Evolutionary conservation across 108 stramenopile genomes (phyloP), one percentile per base, ranked within the genome.

Genomic region (Skeletonema costatum): DNA sequence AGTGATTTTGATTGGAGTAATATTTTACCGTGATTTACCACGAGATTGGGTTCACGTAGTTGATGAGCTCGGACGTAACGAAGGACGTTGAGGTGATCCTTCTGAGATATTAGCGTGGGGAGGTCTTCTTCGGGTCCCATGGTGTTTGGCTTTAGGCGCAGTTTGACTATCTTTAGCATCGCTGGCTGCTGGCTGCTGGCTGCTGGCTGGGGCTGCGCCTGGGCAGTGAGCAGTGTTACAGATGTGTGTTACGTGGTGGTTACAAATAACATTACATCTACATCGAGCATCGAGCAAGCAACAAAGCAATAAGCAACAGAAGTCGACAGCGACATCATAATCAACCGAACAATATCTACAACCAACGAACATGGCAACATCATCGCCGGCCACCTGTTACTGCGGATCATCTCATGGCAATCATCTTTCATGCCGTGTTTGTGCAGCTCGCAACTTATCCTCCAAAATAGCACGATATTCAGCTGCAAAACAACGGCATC

Each of bases 121-220:
- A 93, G 75, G 77, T 91, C 90, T 29, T 87, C 90, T 42, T 87
- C 89, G 50, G 92, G 90, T 32, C 87, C 89, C 84, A 87, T 87
- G 81, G 77, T 91, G 17, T 16, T 64, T 7, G 25, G 25, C 25
- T 25, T 25, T 25, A 0, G 25, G 25, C 25, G 25, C 25, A 25
- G 25, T 25, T 25, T 25, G 25, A 25, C 25, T 25, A 25, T 25
- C 25, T 25, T 25, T 25, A 25, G 25, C 25, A 0, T n/a, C n/a
- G n/a, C n/a, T n/a, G n/a, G n/a, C n/a, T n/a, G n/a, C n/a, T n/a
- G n/a, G n/a, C n/a, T n/a, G n/a, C n/a, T n/a, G n/a, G n/a, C n/a
- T n/a, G n/a, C n/a, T n/a, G n/a, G n/a, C n/a, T n/a, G n/a, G n/a
- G n/a, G n/a, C n/a, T n/a, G n/a, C n/a, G n/a, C n/a, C n/a, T n/a